Conservation (phyloP, 2,329 filamentous ascomycete genomes). For the Clonostachys rhizophaga region DNA sequence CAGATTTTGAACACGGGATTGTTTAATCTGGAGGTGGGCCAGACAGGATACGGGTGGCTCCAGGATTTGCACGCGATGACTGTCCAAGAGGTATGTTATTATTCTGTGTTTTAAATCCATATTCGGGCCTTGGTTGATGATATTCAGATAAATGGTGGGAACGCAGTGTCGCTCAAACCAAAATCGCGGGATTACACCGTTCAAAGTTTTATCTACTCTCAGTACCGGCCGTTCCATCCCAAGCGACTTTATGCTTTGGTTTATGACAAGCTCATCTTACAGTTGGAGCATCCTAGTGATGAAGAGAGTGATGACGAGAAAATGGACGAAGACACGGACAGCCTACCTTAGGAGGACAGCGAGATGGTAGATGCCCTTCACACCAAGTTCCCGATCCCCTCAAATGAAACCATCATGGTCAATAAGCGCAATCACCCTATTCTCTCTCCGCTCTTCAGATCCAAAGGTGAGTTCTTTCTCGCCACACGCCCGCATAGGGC, state of each 20-base stretch:
- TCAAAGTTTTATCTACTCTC: slow-evolving; percentile 64
- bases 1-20: slow-evolving; percentile 61
- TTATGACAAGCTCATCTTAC: slow-evolving; percentile 45
- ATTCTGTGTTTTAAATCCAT: neutral
- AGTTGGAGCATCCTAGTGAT: slow-evolving; percentile 34
- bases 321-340: slow-evolving; percentile 17
- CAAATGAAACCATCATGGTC: slow-evolving; percentile 17
- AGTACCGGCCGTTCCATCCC: slow-evolving; percentile 49
- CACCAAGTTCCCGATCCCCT: slow-evolving; percentile 20
- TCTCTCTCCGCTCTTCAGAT: slow-evolving; percentile 53
- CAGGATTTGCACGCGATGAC: slow-evolving; percentile 67
- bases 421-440: slow-evolving; percentile 50
- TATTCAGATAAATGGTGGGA: slow-evolving; percentile 34
- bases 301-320: slow-evolving; percentile 22
- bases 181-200: slow-evolving; percentile 72
- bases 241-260: slow-evolving; percentile 36
- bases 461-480: slow-evolving; percentile 58
- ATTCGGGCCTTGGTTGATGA: neutral
- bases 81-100: slow-evolving; percentile 42
- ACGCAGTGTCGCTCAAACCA: slow-evolving; percentile 58
- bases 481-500: slow-evolving; percentile 49
- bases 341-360: slow-evolving; percentile 1
- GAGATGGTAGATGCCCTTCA: slow-evolving; percentile 10
- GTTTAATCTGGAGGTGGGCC: slow-evolving; percentile 61
- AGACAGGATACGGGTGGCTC: slow-evolving; percentile 65